Evolutionary conservation across 768 basidiomycete genomes (phyloP), one percentile per base, ranked within the genome.

Genomic region (Lentinula aciculospora): DNA sequence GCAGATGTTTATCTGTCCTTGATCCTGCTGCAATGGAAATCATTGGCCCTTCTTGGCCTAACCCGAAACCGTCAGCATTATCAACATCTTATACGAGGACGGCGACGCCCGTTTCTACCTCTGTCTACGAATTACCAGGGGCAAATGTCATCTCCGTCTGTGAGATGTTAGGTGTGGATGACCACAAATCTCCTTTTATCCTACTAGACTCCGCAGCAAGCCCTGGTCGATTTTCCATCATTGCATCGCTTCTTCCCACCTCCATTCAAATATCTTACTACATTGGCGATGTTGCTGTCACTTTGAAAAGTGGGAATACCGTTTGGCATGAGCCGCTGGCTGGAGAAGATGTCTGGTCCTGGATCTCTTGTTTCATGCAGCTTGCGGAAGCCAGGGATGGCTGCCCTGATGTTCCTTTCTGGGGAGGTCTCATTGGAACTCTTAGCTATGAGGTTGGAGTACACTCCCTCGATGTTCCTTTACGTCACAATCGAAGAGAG

Each of bases 391-490:
- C 78, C 8, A 59, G 63, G 23, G 76, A 76, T 23, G 87, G 88
- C 3, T 64, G 64, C 40, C 62, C 74, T 6, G 76, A 83, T 9
- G 68, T 84, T 44, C 91, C 90, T 0, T 93, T 93, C 67, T 92
- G 90, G 89, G 92, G 90, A 34, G 92, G 92, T 23, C 73, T 93
- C 13, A 69, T 92, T 23, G 92, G 92, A 8, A 83, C 81, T 59
- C 71, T 93, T 59, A 88, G 87, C 63, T 94, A 93, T 65, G 92
- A 92, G 68, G 74, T 92, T 17, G 92, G 90, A 12, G 78, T 85
- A 4, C 71, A 79, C 44, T 75, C 81, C 6, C 69, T 91, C 25
- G 67, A 73, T 21, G 72, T 86, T 50, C 70, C 76, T 55, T 67
- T 77, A 27, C 70, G 68, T 36, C 63, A 67, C 57, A 46, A 63